Base-by-base conservation (phyloP, 306 rosid species). In the Ormosia semicastrata region DNA sequence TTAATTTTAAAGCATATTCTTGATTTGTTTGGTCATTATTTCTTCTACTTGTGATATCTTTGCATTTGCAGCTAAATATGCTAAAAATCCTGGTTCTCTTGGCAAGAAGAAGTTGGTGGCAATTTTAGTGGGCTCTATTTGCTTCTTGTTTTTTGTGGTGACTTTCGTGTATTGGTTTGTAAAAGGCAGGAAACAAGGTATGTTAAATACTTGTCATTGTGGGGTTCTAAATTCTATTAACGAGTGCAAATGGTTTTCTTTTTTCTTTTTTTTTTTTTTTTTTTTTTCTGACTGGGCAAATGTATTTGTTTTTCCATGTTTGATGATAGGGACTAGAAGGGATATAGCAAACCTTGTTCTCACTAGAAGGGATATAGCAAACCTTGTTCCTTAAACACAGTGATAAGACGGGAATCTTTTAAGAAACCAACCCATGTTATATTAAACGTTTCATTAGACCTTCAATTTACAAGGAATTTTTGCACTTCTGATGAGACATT, bases 21-120 rank as follows among this genome's bases (percentile, higher is more conserved):
- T 49, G 54, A 49, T n/a, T 62, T 56, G n/a, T 58, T 70, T 66
- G 17, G 34, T 36, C 4, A 65, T 66, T 9, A 2, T n/a, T 60
- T 50, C n/a, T 34, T 37, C 29, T 47, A 5, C 0, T 62, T 13
- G 15, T 40, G 71, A 52, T 14, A 60, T 60, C 9, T 24, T 47
- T 34, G 43, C 29, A 24, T 70, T 75, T 67, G 84, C 87, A 86
- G 89, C 81, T 13, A 49, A 54, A 47, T 75, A 83, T 83, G 83
- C 58, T 37, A 82, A 66, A 15, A 75, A 79, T 8, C 79, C 79
- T 3, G 89, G 89, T 54, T 69, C 76, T 62, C 62, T 86, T 6
- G 86, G 89, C n/a, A 86, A 69, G 86, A 82, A 82, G 73, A 56
- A 86, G 29, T 17, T 79, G 86, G 6, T 82, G 3, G 84, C 85